Base-by-base conservation (phyloP, 2,329 filamentous ascomycete genomes). In the Aspergillus caelatus region DNA sequence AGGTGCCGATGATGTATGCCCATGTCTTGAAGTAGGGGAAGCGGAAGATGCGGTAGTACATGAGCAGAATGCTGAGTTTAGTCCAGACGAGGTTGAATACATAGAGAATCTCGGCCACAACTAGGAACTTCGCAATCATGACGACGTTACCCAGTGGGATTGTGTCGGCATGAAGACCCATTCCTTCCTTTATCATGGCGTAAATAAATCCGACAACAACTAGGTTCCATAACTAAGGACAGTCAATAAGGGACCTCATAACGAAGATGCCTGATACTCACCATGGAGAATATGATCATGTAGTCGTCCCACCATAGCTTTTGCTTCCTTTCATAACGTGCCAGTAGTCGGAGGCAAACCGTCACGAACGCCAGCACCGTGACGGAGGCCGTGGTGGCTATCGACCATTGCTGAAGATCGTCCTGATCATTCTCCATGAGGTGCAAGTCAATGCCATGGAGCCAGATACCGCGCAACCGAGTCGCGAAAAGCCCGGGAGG, bases 291-390 rank as follows among this genome's bases (percentile, higher is more conserved):
- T 0, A 84, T 62, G 61, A 84, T 81, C 70, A 82, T 75, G 69
- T 77, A 84, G 68, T 84, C 82, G 72, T 84, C 82, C 82, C 81
- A 83, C 82, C 82, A 84, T 6, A 84, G 68, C 62, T 71, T 69
- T 61, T 82, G 81, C 3, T 71, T 77, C 53, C 80, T 81, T 52
- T 82, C 70, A 56, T 75, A 75, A 12, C 82, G 79, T 61, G 80
- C 79, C 32, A 78, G 60, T 6, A 84, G 57, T 2, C 82, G 77
- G 16, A 84, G 69, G n/a, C 45, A 70, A 14, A 83, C 79, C 3
- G 75, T 70, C 1, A 75, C 43, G 21, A 79, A 65, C 2, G 81
- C 78, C 30, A 84, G 70, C 8, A 78, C 71, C 0, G 82, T 83
- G 64, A 83, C 74, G 1, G 78, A 75, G 11, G 73, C 72, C 34